Conservation (phyloP, 331 rosid species). For the Acacia pycnantha region DNA sequence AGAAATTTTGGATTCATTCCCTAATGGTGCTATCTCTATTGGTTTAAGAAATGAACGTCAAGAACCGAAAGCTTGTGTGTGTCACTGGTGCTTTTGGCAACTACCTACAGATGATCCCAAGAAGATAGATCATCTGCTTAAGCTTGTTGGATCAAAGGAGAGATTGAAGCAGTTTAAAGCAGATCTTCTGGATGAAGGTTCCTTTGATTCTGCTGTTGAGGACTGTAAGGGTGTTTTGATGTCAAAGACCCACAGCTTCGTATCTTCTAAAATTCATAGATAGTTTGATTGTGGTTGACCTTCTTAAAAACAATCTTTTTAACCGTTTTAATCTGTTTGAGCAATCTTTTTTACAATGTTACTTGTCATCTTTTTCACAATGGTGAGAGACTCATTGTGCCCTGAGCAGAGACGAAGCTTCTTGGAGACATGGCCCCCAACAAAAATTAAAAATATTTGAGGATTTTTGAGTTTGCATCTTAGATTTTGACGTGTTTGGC, state of each 20-base stretch:
- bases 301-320: neutral
- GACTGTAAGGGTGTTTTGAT: constrained; percentile 43
- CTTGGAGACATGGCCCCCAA: too few relatives aligned
- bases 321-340: too few relatives aligned
- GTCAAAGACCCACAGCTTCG: constrained; percentile 48
- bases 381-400: too few relatives aligned
- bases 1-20: neutral
- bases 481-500: too few relatives aligned
- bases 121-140: constrained; percentile 42
- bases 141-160: constrained; percentile 51
- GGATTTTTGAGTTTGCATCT: too few relatives aligned
- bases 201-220: constrained; percentile 33
- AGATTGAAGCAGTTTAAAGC: too few relatives aligned
- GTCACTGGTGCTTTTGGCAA: neutral
- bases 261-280: neutral
- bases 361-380: too few relatives aligned
- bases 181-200: neutral
- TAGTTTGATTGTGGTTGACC: neutral
- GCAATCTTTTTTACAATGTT: too few relatives aligned
- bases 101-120: constrained; percentile 13
- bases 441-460: too few relatives aligned
- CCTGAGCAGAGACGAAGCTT: too few relatives aligned
- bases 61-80: neutral
- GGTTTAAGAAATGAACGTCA: neutral
- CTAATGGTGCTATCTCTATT: too few relatives aligned